phyloP scores from a whole-genome alignment of 495 filamentous ascomycete genomes.

The Pseudotulostoma volvatum region DNA sequence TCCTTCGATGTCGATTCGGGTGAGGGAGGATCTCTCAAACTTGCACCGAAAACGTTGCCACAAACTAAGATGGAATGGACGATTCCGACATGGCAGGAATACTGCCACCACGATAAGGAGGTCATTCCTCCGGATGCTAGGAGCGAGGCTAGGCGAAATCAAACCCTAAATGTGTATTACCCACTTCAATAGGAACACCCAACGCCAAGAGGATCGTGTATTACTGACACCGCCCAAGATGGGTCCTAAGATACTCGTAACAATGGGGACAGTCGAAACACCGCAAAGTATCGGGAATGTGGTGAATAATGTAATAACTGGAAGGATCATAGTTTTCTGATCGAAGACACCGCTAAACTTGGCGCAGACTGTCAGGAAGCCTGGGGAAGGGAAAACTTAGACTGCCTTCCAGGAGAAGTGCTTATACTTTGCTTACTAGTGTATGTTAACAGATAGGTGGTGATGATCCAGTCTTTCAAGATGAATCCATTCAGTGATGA shows the following conservation, averaged over 20 bases:
- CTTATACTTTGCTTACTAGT: conserved; percentile 19
- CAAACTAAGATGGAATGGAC: not conserved
- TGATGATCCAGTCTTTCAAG: conserved; percentile 36
- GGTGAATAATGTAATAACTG: conserved; percentile 34
- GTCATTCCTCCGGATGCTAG: not conserved
- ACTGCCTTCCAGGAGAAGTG: not conserved
- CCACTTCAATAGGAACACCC: conserved; percentile 5
- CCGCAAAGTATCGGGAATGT: conserved; percentile 39
- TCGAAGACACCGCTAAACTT: conserved; percentile 38
- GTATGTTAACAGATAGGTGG: conserved; percentile 38
- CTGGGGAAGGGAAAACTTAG: not conserved
- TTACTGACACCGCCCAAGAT: conserved; percentile 26
- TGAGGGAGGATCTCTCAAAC: conserved; percentile 3
- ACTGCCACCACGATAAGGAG: not conserved
- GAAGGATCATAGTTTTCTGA: conserved; percentile 28
- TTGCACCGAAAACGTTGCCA: conserved; percentile 1
- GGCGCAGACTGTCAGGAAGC: conserved; percentile 17
- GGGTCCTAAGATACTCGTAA: conserved; percentile 16
- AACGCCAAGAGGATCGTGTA: conserved; percentile 25
- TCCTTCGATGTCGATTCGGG: conserved; percentile 40
- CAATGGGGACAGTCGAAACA: conserved; percentile 15
- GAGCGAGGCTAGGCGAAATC: not conserved
- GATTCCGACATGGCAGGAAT: not conserved
- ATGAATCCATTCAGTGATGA: conserved; percentile 34
- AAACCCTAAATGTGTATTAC: not conserved